phyloP scores from a whole-genome alignment of 257 asterid genomes.

The Buddleja alternifolia region DNA sequence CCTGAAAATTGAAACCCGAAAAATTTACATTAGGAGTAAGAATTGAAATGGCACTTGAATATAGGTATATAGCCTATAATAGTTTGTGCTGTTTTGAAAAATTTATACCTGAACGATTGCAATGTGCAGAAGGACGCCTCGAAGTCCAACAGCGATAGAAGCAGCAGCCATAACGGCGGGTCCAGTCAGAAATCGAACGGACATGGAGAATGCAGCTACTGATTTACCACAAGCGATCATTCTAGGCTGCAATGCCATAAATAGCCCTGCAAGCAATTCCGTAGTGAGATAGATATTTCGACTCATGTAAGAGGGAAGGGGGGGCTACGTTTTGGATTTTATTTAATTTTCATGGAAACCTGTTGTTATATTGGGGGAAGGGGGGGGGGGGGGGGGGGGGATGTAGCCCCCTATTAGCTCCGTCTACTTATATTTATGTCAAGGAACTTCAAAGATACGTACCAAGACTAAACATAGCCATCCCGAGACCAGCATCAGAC shows the following conservation, averaged over 20 bases:
- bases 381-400: too few species aligned
- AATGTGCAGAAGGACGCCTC: slow-evolving; percentile 59
- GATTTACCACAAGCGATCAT: slow-evolving; percentile 72
- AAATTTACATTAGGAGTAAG: background rate
- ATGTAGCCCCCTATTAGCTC: too few species aligned
- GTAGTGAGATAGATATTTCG: background rate
- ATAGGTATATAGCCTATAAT: background rate
- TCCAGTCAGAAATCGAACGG: slow-evolving; percentile 56
- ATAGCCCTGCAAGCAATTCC: slow-evolving; percentile 47
- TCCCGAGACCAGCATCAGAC: slow-evolving; percentile 83
- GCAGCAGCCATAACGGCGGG: slow-evolving; percentile 87
- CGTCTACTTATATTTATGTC: too few species aligned
- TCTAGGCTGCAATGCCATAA: slow-evolving; percentile 75
- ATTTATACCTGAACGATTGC: slow-evolving; percentile 73
- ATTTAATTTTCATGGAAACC: too few species aligned
- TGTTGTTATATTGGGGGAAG: too few species aligned
- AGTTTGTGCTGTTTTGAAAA: background rate
- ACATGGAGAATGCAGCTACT: slow-evolving; percentile 66
- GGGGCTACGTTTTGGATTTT: too few species aligned
- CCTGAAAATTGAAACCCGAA: slow-evolving; percentile 34
- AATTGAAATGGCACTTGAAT: background rate
- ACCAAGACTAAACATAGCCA: slow-evolving; percentile 90
- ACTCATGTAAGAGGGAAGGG: too few species aligned
- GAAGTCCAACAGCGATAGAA: slow-evolving; percentile 66
- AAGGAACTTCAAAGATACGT: background rate